Conservation (phyloP, 2,329 filamentous ascomycete species). For the Trichoderma harzianum region DNA sequence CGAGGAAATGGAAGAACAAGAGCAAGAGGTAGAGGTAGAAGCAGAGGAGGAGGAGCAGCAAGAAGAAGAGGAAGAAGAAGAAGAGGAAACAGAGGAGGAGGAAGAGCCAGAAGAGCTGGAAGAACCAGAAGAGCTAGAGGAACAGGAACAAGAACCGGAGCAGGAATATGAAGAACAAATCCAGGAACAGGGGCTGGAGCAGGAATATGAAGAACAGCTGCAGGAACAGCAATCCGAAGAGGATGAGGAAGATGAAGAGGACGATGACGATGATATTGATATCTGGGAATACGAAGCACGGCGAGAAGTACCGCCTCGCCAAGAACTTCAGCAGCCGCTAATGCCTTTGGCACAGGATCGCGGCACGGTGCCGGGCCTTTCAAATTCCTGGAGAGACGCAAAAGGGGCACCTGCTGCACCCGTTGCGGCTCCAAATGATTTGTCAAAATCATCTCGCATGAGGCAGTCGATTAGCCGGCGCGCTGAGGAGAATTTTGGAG, state of each 20-base stretch:
- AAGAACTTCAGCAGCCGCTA: slow-evolving; percentile 29
- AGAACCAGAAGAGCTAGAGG: neutral
- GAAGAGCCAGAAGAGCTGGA: neutral
- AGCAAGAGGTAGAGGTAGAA: neutral
- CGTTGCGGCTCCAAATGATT: slow-evolving; percentile 8
- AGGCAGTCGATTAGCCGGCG: slow-evolving; percentile 12
- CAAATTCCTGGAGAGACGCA: slow-evolving; percentile 32
- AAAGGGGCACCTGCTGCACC: neutral
- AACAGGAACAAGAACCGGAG: neutral
- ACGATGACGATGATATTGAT: slow-evolving; percentile 43
- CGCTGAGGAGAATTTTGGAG: slow-evolving; percentile 22
- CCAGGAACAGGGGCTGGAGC: neutral
- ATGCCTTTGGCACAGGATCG: slow-evolving; percentile 23
- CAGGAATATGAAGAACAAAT: neutral
- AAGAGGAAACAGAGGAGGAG: slow-evolving; percentile 7
- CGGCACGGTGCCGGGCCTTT: slow-evolving; percentile 37
- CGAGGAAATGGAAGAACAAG: neutral
- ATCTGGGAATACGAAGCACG: slow-evolving; percentile 58
- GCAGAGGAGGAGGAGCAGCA: neutral
- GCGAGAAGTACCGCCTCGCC: slow-evolving; percentile 39
- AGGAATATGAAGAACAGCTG: neutral
- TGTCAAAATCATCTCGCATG: slow-evolving; percentile 19
- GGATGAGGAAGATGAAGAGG: neutral
- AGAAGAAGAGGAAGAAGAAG: neutral
- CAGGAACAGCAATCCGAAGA: neutral